phyloP scores from a whole-genome alignment of 73 alveolate species.

The Blepharisma stoltei region DNA sequence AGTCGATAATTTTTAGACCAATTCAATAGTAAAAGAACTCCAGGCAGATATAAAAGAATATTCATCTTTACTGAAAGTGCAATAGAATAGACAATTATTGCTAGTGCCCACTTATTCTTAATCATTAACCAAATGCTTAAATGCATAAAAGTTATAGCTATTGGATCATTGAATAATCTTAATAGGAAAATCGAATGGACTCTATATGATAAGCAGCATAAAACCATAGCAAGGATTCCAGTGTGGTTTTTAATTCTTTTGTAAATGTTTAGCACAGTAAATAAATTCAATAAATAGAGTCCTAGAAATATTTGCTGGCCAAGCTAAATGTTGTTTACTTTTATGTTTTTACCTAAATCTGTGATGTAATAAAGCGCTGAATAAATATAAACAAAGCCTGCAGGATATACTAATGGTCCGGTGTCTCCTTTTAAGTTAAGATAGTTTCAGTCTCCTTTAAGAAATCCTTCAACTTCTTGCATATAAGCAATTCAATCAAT shows the following conservation, averaged over 20 bases:
- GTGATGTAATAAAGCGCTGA: slow-evolving; percentile 43
- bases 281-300: slow-evolving; percentile 40
- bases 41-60: slow-evolving; percentile 30
- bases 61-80: slow-evolving; percentile 41
- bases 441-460: slow-evolving; percentile 56
- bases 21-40: slow-evolving; percentile 25
- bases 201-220: slow-evolving; percentile 37
- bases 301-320: slow-evolving; percentile 45
- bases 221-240: background rate
- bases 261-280: slow-evolving; percentile 41
- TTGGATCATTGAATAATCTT: slow-evolving; percentile 59
- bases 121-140: slow-evolving; percentile 32
- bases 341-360: slow-evolving; percentile 43
- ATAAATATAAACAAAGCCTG: slow-evolving; percentile 60
- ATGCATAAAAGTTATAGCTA: slow-evolving; percentile 46
- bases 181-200: slow-evolving; percentile 62
- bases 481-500: slow-evolving; percentile 73
- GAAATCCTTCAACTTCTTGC: slow-evolving; percentile 49
- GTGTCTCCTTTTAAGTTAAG: slow-evolving; percentile 48
- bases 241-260: background rate
- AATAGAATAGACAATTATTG: slow-evolving; percentile 2
- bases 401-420: slow-evolving; percentile 75
- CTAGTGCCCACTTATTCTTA: background rate
- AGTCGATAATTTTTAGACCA: background rate
- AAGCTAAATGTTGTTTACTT: slow-evolving; percentile 34